A percentile compares a stretch with the other conserved stretches of the same genome.
These are phyloP conservation scores for Ceratobasidium theobromae DNA, from an alignment of 1,284 basidiomycete species.

Conservation along the genomic window DNA sequence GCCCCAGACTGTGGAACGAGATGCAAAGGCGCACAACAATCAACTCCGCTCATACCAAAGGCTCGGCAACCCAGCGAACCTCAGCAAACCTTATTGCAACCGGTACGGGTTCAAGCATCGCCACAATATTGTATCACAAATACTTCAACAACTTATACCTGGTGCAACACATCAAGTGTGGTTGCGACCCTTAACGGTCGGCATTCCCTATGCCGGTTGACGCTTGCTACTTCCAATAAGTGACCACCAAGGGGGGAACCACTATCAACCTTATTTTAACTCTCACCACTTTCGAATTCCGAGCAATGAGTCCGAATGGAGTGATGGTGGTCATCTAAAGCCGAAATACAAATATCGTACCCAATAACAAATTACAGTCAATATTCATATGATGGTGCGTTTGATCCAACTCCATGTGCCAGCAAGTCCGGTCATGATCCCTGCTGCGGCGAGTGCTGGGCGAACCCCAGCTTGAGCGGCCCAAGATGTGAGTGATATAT, in stretches of 20 bases:
- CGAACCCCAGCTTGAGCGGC: constrained; percentile 76
- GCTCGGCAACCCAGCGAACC: constrained; percentile 10
- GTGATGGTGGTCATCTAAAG: constrained; percentile 33
- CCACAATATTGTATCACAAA: not conserved
- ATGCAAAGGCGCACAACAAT: not conserved
- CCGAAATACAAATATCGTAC: constrained; percentile 39
- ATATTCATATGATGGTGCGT: constrained; percentile 51
- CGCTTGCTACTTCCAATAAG: too few relatives aligned
- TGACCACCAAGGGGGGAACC: too few relatives aligned
- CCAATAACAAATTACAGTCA: constrained; percentile 49
- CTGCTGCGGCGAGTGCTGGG: constrained; percentile 85
- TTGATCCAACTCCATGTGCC: constrained; percentile 93
- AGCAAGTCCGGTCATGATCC: constrained; percentile 83
- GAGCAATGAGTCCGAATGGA: not conserved
- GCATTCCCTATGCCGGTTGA: too few relatives aligned
- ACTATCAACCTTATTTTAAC: too few relatives aligned
- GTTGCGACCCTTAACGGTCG: too few relatives aligned
- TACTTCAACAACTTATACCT: not conserved
- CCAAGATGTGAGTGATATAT: constrained; percentile 36
- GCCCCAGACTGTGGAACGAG: constrained; percentile 4
- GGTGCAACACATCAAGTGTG: too few relatives aligned
- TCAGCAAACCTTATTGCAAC: constrained; percentile 16
- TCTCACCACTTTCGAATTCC: too few relatives aligned
- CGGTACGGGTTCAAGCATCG: not conserved
- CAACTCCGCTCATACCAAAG: constrained; percentile 26